Conservation (phyloP, 257 asterid genomes). For the Capsicum rhomboideum region DNA sequence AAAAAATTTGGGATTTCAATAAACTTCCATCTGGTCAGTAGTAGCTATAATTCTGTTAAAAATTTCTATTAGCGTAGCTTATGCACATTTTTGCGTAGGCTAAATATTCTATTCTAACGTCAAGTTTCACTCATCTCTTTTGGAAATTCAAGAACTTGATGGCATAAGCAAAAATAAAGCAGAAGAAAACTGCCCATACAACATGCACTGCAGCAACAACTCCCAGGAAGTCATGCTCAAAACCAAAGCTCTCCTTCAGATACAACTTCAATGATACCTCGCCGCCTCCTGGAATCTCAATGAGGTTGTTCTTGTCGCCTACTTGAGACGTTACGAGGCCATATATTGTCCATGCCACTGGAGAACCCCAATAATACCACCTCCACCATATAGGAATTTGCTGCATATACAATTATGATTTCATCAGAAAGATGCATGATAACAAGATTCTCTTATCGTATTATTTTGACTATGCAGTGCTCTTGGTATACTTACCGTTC, state of each 20-base stretch:
- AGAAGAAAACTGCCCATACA: constrained; percentile 61
- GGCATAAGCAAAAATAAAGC: constrained; percentile 54
- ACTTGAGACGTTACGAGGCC: constrained; percentile 74
- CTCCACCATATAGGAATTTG: constrained; percentile 91
- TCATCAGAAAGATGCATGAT: neutral
- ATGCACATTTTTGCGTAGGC: neutral
- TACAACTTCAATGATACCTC: constrained; percentile 35
- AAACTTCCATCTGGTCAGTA: neutral
- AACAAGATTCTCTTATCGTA: neutral
- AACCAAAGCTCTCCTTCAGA: constrained; percentile 38
- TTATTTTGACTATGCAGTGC: neutral
- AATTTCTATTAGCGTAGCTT: neutral
- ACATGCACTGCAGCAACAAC: constrained; percentile 60
- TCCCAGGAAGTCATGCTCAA: constrained; percentile 55
- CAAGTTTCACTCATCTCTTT: constrained; percentile 30
- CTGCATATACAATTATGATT: constrained; percentile 12
- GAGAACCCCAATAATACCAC: constrained; percentile 88
- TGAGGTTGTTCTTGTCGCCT: constrained; percentile 26
- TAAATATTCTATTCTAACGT: neutral
- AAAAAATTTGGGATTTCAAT: neutral
- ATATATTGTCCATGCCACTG: constrained; percentile 77
- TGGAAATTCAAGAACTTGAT: constrained; percentile 77
- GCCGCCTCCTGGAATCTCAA: constrained; percentile 39
- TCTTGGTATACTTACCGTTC: constrained; percentile 47
- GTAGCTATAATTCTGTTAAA: neutral